These are phyloP conservation scores for Apophysomyces elegans DNA, from an alignment of 371 early-diverging fungal species.

Conservation along the genomic window DNA sequence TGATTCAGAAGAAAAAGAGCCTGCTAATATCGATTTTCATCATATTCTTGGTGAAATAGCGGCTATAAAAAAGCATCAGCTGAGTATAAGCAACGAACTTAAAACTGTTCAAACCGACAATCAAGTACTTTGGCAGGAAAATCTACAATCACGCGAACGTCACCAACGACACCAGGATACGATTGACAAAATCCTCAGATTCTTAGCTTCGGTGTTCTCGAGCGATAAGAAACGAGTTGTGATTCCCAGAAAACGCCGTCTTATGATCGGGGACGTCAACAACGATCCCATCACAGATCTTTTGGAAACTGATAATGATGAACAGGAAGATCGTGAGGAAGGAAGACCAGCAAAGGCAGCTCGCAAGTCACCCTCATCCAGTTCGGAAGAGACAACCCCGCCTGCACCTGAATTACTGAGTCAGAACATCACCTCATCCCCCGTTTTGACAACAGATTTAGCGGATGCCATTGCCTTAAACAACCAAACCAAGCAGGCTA, in stretches of 20 bases:
- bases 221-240: conserved; percentile 63
- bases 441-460: conserved; percentile 34
- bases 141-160: conserved; percentile 71
- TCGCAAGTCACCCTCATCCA: conserved; percentile 19
- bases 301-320: conserved; percentile 26
- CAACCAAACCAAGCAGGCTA: conserved; percentile 42
- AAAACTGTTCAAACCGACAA: conserved; percentile 89
- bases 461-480: conserved; percentile 50
- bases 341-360: conserved; percentile 23
- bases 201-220: conserved; percentile 80
- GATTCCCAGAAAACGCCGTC: conserved; percentile 59
- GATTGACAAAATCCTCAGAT: conserved; percentile 87
- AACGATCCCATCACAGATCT: conserved; percentile 20
- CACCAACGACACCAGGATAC: conserved; percentile 88
- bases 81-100: conserved; percentile 84
- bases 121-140: conserved; percentile 89
- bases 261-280: conserved; percentile 44
- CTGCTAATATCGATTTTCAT: conserved; percentile 59
- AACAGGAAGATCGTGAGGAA: conserved; percentile 31
- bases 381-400: conserved; percentile 28
- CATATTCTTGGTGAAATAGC: conserved; percentile 82
- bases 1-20: conserved; percentile 57
- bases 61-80: conserved; percentile 88
- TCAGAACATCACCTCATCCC: conserved; percentile 16
- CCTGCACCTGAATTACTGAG: conserved; percentile 14